Conservation (phyloP, 345 rosid species). For the Aethionema arabicum region DNA sequence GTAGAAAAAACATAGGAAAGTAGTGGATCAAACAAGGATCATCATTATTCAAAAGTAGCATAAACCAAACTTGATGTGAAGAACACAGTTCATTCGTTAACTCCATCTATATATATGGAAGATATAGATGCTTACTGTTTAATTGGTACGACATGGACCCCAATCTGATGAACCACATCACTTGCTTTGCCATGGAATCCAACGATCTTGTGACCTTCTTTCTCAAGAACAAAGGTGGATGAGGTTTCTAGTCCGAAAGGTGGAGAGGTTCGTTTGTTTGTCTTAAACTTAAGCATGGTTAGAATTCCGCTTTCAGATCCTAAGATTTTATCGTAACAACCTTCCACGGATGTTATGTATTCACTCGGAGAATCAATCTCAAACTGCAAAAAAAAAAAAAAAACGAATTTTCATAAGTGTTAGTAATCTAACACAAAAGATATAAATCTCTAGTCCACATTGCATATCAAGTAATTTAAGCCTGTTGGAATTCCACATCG, state of each 20-base stretch:
- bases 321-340: conserved; percentile 6
- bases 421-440: no score
- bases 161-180: conserved; percentile 11
- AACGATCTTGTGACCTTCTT: conserved; percentile 2
- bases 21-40: no score
- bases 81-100: neutral
- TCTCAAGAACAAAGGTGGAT: neutral
- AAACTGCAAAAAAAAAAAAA: conserved; percentile 1
- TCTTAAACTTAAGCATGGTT: conserved; percentile 28
- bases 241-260: conserved; percentile 7
- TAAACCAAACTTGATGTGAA: neutral
- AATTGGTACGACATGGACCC: conserved; percentile 21
- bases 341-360: conserved; percentile 20
- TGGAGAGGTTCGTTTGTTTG: conserved; percentile 13
- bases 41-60: neutral
- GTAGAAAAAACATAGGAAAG: no score
- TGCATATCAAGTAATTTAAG: no score
- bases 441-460: no score
- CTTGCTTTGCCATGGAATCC: conserved; percentile 29
- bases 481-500: no score
- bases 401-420: neutral
- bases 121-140: neutral
- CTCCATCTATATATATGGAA: neutral
- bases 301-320: conserved; percentile 15
- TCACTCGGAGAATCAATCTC: conserved; percentile 26